Evolutionary conservation across 2,329 filamentous ascomycete species (phyloP).

Genomic region (Zymoseptoria crescenta): DNA sequence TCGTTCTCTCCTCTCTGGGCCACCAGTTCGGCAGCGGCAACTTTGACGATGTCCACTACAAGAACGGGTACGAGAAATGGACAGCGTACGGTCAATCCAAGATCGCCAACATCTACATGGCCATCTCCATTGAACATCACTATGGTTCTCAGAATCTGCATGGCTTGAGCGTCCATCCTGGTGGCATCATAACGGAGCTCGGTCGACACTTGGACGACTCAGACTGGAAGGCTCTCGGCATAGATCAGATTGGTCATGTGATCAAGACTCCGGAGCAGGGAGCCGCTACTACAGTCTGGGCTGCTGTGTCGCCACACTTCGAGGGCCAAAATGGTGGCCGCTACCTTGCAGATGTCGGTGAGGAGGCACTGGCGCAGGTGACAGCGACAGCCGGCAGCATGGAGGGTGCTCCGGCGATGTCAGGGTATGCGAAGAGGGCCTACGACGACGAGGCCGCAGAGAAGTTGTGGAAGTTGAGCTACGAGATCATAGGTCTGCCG

Average conservation of each 20-base stretch:
- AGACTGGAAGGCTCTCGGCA: constrained; percentile 8
- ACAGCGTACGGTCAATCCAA: constrained; percentile 44
- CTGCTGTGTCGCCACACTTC: constrained; percentile 36
- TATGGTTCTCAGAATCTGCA: constrained; percentile 41
- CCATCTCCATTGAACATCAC: constrained; percentile 45
- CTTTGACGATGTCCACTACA: constrained; percentile 36
- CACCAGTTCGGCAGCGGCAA: constrained; percentile 33
- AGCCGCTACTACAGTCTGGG: constrained; percentile 43
- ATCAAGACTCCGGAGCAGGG: constrained; percentile 37
- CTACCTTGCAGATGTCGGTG: constrained; percentile 35
- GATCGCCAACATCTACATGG: constrained; percentile 44
- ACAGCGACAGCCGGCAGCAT: not conserved
- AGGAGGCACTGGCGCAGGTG: not conserved
- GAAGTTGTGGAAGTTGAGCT: constrained; percentile 33
- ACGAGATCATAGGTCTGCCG: constrained; percentile 4
- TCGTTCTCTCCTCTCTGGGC: constrained; percentile 38
- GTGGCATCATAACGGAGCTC: constrained; percentile 32
- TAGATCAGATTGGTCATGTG: constrained; percentile 12
- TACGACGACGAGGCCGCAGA: constrained; percentile 35
- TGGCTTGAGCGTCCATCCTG: constrained; percentile 40
- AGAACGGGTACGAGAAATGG: constrained; percentile 30
- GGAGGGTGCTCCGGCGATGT: constrained; percentile 14
- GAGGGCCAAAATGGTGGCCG: constrained; percentile 41
- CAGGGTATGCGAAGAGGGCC: constrained; percentile 29
- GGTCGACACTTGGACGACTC: constrained; percentile 13